Base-by-base conservation (phyloP, 257 asterid genomes). In the Ophiorrhiza pumila region DNA sequence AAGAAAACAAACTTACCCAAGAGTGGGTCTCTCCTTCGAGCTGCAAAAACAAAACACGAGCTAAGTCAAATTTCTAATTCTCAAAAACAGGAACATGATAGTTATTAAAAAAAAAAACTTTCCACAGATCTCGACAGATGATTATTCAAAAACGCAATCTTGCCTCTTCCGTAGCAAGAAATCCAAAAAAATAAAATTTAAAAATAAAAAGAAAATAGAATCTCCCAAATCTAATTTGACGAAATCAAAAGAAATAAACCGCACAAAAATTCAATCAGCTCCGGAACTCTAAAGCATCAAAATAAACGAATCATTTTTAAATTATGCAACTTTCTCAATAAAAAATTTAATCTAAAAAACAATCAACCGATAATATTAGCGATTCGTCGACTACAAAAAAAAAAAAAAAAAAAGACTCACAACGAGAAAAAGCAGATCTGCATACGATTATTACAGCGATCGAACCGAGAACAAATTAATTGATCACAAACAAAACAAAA, bases 1-100 rank as follows among this genome's bases (percentile, higher is more conserved):
- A 56, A 23, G 46, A n/a, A 53, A 69, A 50, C 68, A 55, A 66
- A 76, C 95, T 84, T 82, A 89, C 98, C 98, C 98, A 71, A 93
- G 97, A 93, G 98, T 90, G 96, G 98, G 98, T 78, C 87, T 93
- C 97, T 93, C 98, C 98, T 93, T 93, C 83, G 97, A 90, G 98
- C 97, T 93, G 91, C 92, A 80, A 65, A 68, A 71, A 27, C 41
- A 70, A 82, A 43, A 52, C 57, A n/a, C 72, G 59, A 56, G 35
- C 55, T 43, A 76, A 29, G 76, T 59, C 57, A 63, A 31, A 74
- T 56, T 52, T 82, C 78, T 45, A 64, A 61, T 77, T 70, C 61
- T 64, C 34, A 56, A 42, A 31, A 35, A 35, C 39, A 72, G 37
- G 23, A n/a, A n/a, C n/a, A n/a, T n/a, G n/a, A n/a, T n/a, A n/a